phyloP scores from a whole-genome alignment of 2,329 filamentous ascomycete species.

The Pyrenochaeta sp. region DNA sequence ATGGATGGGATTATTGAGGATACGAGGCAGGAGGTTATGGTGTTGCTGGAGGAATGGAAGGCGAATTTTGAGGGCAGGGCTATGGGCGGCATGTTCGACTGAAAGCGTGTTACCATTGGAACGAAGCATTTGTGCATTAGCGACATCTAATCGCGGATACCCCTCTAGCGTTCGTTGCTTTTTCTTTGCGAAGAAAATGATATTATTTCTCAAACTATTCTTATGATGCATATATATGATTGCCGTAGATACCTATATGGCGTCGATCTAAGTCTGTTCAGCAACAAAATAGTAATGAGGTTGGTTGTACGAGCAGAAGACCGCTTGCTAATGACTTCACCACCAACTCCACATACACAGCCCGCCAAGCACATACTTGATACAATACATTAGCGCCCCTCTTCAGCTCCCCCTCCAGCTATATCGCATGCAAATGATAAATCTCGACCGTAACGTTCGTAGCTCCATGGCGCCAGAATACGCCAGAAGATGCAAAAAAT shows the following conservation, averaged over 20 bases:
- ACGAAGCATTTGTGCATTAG: not conserved
- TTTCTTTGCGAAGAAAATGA: not conserved
- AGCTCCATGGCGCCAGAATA: conserved; percentile 1
- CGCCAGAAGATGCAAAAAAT: conserved; percentile 19
- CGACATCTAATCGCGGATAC: not conserved
- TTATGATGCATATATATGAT: not conserved
- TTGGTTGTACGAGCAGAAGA: not conserved
- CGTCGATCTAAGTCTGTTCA: not conserved
- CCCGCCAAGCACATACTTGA: not conserved
- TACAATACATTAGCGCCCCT: conserved; percentile 15
- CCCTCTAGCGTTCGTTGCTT: not conserved
- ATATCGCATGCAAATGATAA: conserved; percentile 14
- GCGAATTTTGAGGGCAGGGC: conserved; percentile 40
- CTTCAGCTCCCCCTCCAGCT: not conserved
- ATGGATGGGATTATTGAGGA: conserved; percentile 73
- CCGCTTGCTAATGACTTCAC: not conserved
- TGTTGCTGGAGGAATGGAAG: conserved; percentile 67
- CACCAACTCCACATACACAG: not conserved
- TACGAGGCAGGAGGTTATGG: conserved; percentile 64
- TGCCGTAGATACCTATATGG: conserved; percentile 1
- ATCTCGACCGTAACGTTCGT: conserved; percentile 12
- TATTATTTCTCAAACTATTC: not conserved
- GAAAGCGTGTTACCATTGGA: not conserved
- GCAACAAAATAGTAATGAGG: not conserved
- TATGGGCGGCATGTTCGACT: conserved; percentile 47